A percentile compares a stretch with the other conserved stretches of the same genome.
phyloP scores from a whole-genome alignment of 2,329 filamentous ascomycete species.

The Fonsecaea pedrosoi region DNA sequence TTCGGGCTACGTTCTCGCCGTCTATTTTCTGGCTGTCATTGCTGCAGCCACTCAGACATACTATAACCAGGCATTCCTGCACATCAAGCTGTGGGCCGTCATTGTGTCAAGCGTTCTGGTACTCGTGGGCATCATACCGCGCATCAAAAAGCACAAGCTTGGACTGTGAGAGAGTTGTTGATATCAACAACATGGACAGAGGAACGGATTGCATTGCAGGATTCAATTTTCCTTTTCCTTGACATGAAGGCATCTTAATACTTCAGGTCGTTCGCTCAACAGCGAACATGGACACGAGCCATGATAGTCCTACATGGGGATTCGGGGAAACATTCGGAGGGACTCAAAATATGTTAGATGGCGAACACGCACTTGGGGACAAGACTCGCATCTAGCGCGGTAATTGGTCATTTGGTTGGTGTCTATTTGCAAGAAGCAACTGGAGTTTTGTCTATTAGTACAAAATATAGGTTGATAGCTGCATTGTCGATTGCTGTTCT shows the following conservation, averaged over 20 bases:
- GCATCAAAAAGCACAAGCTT: slow-evolving; percentile 83
- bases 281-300: background rate
- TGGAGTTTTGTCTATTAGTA: background rate
- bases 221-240: background rate
- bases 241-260: background rate
- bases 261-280: background rate
- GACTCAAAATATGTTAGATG: background rate
- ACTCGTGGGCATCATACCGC: slow-evolving; percentile 73
- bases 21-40: slow-evolving; percentile 76
- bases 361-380: background rate
- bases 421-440: background rate
- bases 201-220: background rate
- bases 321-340: background rate
- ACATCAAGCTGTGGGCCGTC: slow-evolving; percentile 78
- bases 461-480: background rate
- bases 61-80: slow-evolving; percentile 71
- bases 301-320: background rate
- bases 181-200: background rate
- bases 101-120: slow-evolving; percentile 70
- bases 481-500: background rate
- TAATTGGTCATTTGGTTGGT: background rate
- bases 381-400: background rate
- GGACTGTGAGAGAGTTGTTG: slow-evolving; percentile 55
- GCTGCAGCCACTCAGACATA: slow-evolving; percentile 76
- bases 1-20: slow-evolving; percentile 74